Evolutionary conservation across 169 alveolate genomes (phyloP).

Genomic region (Cryptosporidium felis): DNA sequence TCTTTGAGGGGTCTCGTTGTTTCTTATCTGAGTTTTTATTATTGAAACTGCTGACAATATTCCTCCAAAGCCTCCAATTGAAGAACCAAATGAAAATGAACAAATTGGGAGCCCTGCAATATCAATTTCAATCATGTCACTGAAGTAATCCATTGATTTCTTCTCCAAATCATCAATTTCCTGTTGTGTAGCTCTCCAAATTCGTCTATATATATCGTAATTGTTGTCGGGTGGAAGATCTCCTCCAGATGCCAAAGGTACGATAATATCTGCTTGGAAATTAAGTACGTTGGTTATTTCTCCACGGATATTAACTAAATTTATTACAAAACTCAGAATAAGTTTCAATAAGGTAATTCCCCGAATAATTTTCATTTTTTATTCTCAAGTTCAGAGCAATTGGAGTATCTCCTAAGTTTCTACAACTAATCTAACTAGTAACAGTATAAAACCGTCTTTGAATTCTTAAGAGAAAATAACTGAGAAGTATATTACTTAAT

Average conservation of each 20-base stretch:
- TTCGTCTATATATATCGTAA: slow-evolving; percentile 57
- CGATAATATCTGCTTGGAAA: slow-evolving; percentile 46
- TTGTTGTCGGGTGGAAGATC: slow-evolving; percentile 54
- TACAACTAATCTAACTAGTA: too few relatives aligned
- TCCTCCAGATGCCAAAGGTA: slow-evolving; percentile 62
- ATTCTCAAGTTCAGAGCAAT: too few relatives aligned
- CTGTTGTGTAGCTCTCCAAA: slow-evolving; percentile 47
- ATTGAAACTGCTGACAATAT: slow-evolving; percentile 16
- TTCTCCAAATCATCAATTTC: slow-evolving; percentile 26
- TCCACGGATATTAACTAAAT: neutral
- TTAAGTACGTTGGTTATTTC: slow-evolving; percentile 34
- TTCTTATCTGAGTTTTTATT: slow-evolving; percentile 18
- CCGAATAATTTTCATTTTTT: too few relatives aligned
- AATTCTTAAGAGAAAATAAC: too few relatives aligned
- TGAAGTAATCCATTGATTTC: slow-evolving; percentile 21
- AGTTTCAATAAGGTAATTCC: too few relatives aligned
- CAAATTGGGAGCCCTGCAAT: slow-evolving; percentile 35
- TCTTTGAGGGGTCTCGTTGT: neutral
- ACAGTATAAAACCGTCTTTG: too few relatives aligned
- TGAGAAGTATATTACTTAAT: too few relatives aligned
- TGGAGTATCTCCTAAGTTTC: too few relatives aligned
- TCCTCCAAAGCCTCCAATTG: slow-evolving; percentile 25
- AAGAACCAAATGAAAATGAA: too few relatives aligned
- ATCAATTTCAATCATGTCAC: slow-evolving; percentile 28
- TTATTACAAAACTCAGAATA: too few relatives aligned